Evolutionary conservation across 129 eudicot genomes (phyloP).

Genomic region (Pulicaria dysenterica): DNA sequence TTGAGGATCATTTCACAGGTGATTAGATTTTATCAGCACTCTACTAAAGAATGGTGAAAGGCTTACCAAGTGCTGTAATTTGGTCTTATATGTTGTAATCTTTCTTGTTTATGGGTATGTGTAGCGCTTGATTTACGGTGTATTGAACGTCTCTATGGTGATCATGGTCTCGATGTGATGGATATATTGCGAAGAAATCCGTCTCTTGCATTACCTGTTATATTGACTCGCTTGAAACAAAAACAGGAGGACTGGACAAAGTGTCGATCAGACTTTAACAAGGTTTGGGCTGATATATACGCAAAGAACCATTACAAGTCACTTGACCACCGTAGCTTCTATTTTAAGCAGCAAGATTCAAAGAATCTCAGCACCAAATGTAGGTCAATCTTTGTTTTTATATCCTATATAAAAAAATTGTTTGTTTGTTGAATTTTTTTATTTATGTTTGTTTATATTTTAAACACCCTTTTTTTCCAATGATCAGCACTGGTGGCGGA

Average conservation of each 20-base stretch:
- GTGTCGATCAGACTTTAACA: constrained; percentile 90
- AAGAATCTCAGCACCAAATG: constrained; percentile 92
- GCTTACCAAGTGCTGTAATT: background rate
- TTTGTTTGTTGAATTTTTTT: background rate
- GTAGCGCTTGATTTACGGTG: constrained; percentile 90
- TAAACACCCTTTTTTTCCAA: background rate
- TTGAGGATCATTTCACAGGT: constrained; percentile 94
- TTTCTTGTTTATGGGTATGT: constrained; percentile 19
- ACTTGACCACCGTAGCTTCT: constrained; percentile 97
- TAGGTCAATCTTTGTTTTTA: constrained; percentile 38
- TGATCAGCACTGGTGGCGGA: constrained; percentile 78
- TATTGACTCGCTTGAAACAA: constrained; percentile 91
- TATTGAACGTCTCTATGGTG: constrained; percentile 97
- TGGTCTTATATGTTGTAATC: background rate
- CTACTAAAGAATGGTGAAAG: no score
- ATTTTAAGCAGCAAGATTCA: constrained; percentile 99
- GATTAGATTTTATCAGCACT: background rate
- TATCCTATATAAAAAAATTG: background rate
- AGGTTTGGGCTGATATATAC: constrained; percentile 97
- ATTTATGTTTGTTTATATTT: background rate
- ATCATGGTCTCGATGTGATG: constrained; percentile 97
- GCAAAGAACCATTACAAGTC: constrained; percentile 96
- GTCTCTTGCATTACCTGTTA: constrained; percentile 74
- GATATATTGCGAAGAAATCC: constrained; percentile 90
- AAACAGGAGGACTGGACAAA: constrained; percentile 96